Conservation (phyloP, 768 basidiomycete species). For the Xerocomellus amylosporus region DNA sequence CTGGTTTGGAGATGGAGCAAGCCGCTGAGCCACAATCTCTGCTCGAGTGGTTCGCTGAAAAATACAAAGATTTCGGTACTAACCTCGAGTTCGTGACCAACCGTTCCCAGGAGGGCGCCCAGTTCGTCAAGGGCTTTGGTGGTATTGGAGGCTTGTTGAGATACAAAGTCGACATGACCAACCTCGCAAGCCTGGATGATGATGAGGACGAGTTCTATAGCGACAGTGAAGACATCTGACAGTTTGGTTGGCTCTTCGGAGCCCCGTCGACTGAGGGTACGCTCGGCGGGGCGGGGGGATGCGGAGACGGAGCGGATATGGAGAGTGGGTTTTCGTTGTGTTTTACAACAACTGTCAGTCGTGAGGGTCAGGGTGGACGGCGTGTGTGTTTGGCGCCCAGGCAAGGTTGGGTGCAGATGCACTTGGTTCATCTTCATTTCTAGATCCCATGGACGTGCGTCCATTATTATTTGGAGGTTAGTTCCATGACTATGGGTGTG, state of each 20-base stretch:
- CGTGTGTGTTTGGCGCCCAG: constrained; percentile 5
- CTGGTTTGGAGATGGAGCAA: constrained; percentile 95
- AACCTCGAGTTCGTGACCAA: constrained; percentile 96
- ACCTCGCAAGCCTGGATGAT: constrained; percentile 70
- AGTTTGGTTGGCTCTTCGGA: constrained; percentile 81
- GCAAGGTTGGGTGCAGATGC: constrained; percentile 10
- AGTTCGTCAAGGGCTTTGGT: constrained; percentile 98
- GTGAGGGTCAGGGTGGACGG: background rate
- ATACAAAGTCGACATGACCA: constrained; percentile 96
- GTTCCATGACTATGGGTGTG: background rate
- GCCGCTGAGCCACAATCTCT: constrained; percentile 75
- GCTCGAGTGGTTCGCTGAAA: constrained; percentile 98
- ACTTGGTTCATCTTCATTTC: constrained; percentile 2
- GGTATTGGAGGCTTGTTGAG: constrained; percentile 94
- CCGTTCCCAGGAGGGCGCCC: constrained; percentile 93
- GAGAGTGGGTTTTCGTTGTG: constrained; percentile 4
- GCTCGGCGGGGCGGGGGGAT: constrained; percentile 61
- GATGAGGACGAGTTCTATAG: constrained; percentile 85
- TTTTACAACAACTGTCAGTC: constrained; percentile 1
- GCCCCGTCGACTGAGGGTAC: constrained; percentile 64
- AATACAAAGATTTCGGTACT: constrained; percentile 97
- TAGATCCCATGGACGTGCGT: constrained; percentile 15
- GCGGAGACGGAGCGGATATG: constrained; percentile 3
- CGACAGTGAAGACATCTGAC: constrained; percentile 77
- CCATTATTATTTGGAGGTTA: constrained; percentile 20